Base-by-base conservation (phyloP, 495 filamentous ascomycete species). In the Aspergillus indologenus region DNA sequence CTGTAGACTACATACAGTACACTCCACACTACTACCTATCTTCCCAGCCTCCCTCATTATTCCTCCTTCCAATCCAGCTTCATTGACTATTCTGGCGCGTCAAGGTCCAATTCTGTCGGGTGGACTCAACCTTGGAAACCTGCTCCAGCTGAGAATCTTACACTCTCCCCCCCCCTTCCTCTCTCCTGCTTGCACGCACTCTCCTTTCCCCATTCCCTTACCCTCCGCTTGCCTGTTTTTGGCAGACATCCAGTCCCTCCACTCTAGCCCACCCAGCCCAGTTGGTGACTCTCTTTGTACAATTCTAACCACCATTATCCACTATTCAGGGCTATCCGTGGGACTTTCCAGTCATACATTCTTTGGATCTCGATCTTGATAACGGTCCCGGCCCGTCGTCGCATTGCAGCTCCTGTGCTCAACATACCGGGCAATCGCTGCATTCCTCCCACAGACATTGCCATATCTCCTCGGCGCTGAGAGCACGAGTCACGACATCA, bases 141-240 rank as follows among this genome's bases (percentile, higher is more conserved):
- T 68, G 66, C 55, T 56, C 62, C 56, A 73, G 70, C 67, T 74
- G 74, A 70, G 66, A n/a, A 66, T 69, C 65, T 69, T 65, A 65
- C 31, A 61, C 56, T 59, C 58, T 15, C 48, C 51, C 59, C 45
- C 54, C 64, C 60, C 59, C 45, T 55, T 63, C 60, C 65, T 60
- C 61, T 68, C 65, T 56, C 52, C 51, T 44, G 61, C 65, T 70
- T 63, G 68, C 66, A 60, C 64, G 69, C 68, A 64, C 47, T 63
- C 63, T 69, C 60, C 56, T 61, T 53, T 67, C 65, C 59, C 45
- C 46, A 44, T 45, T 55, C 46, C 61, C 62, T 59, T 59, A 59
- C 53, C 57, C 60, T 62, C 56, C 53, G 34, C 60, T 56, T 60
- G 45, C 50, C 63, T 56, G n/a, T 58, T 54, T 59, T 52, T 24